phyloP scores from a whole-genome alignment of 2,329 filamentous ascomycete genomes.

The Pestalotiopsis sp. region DNA sequence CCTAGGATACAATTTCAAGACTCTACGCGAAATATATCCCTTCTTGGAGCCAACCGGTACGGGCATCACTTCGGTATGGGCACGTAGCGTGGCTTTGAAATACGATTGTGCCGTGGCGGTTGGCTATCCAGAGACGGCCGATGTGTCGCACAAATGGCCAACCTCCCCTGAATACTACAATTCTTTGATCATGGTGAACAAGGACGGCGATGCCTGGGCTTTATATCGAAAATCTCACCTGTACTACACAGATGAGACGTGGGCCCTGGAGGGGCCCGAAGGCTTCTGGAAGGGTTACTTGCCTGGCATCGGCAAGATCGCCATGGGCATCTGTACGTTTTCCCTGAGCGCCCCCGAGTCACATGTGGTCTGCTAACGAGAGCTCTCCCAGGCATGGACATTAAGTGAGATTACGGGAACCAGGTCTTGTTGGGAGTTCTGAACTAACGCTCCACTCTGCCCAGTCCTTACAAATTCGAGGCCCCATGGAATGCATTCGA shows the following conservation, averaged over 20 bases:
- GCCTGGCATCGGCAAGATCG: conserved; percentile 51
- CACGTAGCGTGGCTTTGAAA: conserved; percentile 65
- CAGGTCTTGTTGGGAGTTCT: conserved; percentile 21
- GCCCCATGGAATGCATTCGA: conserved; percentile 53
- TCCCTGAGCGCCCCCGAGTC: conserved; percentile 12
- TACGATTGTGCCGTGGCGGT: conserved; percentile 69
- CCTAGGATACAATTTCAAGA: conserved; percentile 77
- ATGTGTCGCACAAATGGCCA: conserved; percentile 53
- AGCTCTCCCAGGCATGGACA: conserved; percentile 52
- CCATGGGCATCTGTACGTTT: conserved; percentile 62
- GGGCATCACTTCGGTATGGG: conserved; percentile 74
- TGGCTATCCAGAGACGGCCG: conserved; percentile 75
- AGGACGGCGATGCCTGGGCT: conserved; percentile 60
- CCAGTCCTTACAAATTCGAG: conserved; percentile 53
- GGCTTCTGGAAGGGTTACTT: conserved; percentile 54
- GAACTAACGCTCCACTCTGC: conserved; percentile 17
- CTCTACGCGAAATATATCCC: conserved; percentile 66
- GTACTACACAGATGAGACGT: conserved; percentile 63
- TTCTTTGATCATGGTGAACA: conserved; percentile 55
- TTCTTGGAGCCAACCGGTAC: conserved; percentile 68
- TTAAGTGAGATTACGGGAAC: conserved; percentile 53
- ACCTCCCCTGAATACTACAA: conserved; percentile 45
- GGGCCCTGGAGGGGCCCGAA: conserved; percentile 57
- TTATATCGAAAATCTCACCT: conserved; percentile 65
- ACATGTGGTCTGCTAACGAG: not conserved